These are phyloP conservation scores for Myxozyma geophila DNA, from an alignment of 805 yeast species.

Conservation along the genomic window DNA sequence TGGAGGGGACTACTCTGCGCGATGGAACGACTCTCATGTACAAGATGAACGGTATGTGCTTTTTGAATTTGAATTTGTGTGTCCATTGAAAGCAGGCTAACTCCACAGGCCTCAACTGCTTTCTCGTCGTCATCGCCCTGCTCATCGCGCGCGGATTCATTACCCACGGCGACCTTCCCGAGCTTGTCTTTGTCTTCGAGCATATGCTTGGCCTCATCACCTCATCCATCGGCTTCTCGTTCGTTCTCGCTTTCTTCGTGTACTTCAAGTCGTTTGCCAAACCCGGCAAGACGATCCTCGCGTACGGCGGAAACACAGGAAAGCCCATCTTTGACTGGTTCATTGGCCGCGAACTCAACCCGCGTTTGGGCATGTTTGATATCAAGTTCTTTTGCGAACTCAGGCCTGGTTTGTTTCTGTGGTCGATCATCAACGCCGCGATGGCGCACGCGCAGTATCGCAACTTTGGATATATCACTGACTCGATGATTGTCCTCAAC, in stretches of 20 bases:
- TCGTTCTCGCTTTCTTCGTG: conserved; percentile 64
- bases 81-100: neutral
- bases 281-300: conserved; percentile 71
- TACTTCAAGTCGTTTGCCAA: conserved; percentile 66
- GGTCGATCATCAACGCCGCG: conserved; percentile 75
- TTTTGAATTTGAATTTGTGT: neutral
- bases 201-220: conserved; percentile 68
- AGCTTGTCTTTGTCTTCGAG: conserved; percentile 73
- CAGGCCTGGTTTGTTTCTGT: conserved; percentile 89
- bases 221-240: conserved; percentile 66
- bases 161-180: conserved; percentile 54
- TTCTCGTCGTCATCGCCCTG: conserved; percentile 51
- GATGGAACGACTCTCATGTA: conserved; percentile 75
- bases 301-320: conserved; percentile 85
- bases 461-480: conserved; percentile 60
- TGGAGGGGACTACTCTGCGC: conserved; percentile 71
- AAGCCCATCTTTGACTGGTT: conserved; percentile 78
- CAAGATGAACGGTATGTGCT: conserved; percentile 73
- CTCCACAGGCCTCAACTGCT: conserved; percentile 41
- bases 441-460: conserved; percentile 82
- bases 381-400: conserved; percentile 90
- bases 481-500: conserved; percentile 72
- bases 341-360: conserved; percentile 94
- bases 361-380: conserved; percentile 81
- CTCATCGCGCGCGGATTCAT: conserved; percentile 58